A percentile compares a stretch with the other conserved stretches of the same genome.
Evolutionary conservation across 1,139 yeast genomes (phyloP).

Genomic region (Saccharomyces hybrid): DNA sequence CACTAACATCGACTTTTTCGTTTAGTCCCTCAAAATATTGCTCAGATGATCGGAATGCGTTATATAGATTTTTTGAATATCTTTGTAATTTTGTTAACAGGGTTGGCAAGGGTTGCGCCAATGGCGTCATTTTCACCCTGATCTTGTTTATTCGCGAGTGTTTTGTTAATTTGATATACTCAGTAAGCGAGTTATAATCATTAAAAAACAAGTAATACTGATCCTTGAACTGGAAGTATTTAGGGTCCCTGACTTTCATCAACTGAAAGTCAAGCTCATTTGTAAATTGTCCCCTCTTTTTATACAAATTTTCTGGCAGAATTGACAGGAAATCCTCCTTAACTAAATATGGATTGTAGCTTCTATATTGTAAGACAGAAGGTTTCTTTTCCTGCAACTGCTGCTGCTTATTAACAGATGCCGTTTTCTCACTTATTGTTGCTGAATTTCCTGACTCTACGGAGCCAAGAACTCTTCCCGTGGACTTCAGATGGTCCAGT

Average conservation of each 20-base stretch:
- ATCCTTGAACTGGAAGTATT: slow-evolving; percentile 27
- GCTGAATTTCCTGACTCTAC: background rate
- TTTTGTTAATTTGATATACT: slow-evolving; percentile 13
- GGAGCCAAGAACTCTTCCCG: background rate
- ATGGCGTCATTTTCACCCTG: slow-evolving; percentile 14
- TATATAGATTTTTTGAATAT: slow-evolving; percentile 17
- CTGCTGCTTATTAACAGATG: background rate
- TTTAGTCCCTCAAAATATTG: slow-evolving; percentile 12
- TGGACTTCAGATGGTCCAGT: slow-evolving; percentile 1
- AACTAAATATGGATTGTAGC: slow-evolving; percentile 21
- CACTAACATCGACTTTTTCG: background rate
- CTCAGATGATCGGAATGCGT: slow-evolving; percentile 19
- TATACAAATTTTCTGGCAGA: slow-evolving; percentile 8
- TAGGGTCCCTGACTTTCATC: slow-evolving; percentile 24
- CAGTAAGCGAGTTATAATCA: slow-evolving; percentile 11
- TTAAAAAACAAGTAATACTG: slow-evolving; percentile 22
- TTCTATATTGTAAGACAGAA: slow-evolving; percentile 11
- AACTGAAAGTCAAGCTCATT: slow-evolving; percentile 12
- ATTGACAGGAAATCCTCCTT: slow-evolving; percentile 16
- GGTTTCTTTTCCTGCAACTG: slow-evolving; percentile 2
- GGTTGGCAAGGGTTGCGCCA: slow-evolving; percentile 1
- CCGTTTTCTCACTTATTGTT: background rate
- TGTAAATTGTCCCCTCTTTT: slow-evolving; percentile 2
- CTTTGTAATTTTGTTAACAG: slow-evolving; percentile 4
- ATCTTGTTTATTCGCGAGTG: slow-evolving; percentile 15